A percentile compares a stretch with the other conserved stretches of the same genome.
These are phyloP conservation scores for Tetrahymena borealis DNA, from an alignment of 73 alveolate genomes.

Conservation along the genomic window DNA sequence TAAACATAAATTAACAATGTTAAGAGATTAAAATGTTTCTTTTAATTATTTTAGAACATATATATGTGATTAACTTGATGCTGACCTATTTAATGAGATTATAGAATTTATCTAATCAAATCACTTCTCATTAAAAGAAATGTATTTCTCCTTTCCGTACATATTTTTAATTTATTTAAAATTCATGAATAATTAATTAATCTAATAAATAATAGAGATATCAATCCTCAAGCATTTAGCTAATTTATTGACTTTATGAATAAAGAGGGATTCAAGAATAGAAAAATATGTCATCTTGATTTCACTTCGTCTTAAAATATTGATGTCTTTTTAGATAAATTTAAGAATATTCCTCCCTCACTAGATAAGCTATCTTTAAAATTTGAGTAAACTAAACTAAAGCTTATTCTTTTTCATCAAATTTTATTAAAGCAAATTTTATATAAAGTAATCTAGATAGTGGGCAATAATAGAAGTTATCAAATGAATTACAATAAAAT, in stretches of 20 bases:
- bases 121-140: background rate
- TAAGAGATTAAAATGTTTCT: no score
- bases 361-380: background rate
- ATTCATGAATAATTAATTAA: background rate
- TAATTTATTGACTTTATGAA: background rate
- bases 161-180: background rate
- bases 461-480: background rate
- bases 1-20: no score
- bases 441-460: background rate
- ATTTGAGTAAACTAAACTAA: background rate
- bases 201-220: background rate
- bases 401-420: no score
- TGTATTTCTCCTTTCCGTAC: background rate
- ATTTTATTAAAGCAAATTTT: background rate
- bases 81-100: background rate
- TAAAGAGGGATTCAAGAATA: background rate
- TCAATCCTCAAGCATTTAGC: background rate
- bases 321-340: background rate
- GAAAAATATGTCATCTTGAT: background rate
- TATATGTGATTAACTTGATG: background rate
- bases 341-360: background rate
- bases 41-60: background rate
- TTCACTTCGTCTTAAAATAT: background rate
- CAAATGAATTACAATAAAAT: background rate
- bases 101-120: background rate